Conservation (phyloP, 2,329 filamentous ascomycete genomes). For the Fusarium camptoceras region DNA sequence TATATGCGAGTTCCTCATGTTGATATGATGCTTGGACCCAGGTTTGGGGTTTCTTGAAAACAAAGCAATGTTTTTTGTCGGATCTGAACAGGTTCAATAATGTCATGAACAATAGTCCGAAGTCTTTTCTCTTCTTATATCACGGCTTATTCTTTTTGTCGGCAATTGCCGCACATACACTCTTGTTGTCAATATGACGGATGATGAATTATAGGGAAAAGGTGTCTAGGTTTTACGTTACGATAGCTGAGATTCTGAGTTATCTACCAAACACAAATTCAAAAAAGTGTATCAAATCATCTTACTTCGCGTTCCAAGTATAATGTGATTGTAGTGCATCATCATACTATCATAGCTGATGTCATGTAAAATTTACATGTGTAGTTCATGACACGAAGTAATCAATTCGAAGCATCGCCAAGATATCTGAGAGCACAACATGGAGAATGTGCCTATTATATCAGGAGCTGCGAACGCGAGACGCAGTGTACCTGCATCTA, state of each 20-base stretch:
- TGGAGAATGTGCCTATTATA: background rate
- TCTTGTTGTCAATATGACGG: constrained; percentile 17
- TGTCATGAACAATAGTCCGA: constrained; percentile 1
- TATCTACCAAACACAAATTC: constrained; percentile 18
- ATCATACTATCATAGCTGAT: background rate
- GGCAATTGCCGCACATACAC: background rate
- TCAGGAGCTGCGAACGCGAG: constrained; percentile 1
- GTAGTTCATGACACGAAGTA: background rate
- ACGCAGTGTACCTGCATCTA: background rate
- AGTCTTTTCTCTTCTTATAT: constrained; percentile 3
- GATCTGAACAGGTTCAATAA: constrained; percentile 8
- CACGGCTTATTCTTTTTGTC: constrained; percentile 8
- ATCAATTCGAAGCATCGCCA: background rate
- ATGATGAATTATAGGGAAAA: constrained; percentile 36
- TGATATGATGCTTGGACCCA: constrained; percentile 9
- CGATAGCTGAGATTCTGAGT: constrained; percentile 6
- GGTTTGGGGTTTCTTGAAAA: constrained; percentile 3
- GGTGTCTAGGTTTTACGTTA: constrained; percentile 7
- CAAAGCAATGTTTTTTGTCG: constrained; percentile 9
- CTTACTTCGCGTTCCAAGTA: background rate
- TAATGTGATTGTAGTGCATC: background rate
- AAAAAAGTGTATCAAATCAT: constrained; percentile 13
- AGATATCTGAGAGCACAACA: background rate
- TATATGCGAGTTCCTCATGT: constrained; percentile 3
- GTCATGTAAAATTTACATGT: background rate